Base-by-base conservation (phyloP, 2,329 filamentous ascomycete species). In the Arachnomyces sp. region DNA sequence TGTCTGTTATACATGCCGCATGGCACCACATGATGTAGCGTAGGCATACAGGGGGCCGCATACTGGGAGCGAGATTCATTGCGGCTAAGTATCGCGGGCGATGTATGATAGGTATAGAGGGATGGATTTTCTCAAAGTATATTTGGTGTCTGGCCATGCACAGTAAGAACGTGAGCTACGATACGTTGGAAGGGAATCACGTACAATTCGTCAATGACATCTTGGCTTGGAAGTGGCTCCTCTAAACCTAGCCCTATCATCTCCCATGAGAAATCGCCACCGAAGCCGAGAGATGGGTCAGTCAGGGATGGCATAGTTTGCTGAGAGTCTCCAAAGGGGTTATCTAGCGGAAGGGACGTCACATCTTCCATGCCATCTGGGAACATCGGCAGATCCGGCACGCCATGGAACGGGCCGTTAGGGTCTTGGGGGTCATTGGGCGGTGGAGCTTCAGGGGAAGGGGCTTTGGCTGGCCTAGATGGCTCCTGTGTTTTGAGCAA, bases 21-120 rank as follows among this genome's bases (percentile, higher is more conserved):
- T 88, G 68, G n/a, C 82, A 85, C 90, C 90, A 96, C 72, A 96
- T 93, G 40, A 85, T 87, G 64, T 98, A 98, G 51, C 92, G 80
- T 36, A 98, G 67, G 49, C 84, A 87, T 20, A 94, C 79, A 0
- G 90, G 87, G 2, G 92, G 90, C 17, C 90, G 79, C 67, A 88
- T 81, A 46, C 80, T 80, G 13, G 87, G 87, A n/a, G 86, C 78
- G 63, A 95, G 72, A 55, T 90, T 87, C 80, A 95, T 86, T 25
- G 86, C 85, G 14, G 88, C 84, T 43, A 92, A 71, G 59, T 92
- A 96, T 38, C 90, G 79, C 44, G 82, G 85, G 52, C 81, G 84
- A 60, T 98, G 90, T 42, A 96, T 84, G 74, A 96, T 84, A 12
- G 92, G 88, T 42, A 85, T 55, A 0, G 86, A 87, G 0, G 84